A percentile compares a stretch with the other conserved stretches of the same genome.
phyloP scores from a whole-genome alignment of 2,329 filamentous ascomycete species.

The Botrytis cinerea region DNA sequence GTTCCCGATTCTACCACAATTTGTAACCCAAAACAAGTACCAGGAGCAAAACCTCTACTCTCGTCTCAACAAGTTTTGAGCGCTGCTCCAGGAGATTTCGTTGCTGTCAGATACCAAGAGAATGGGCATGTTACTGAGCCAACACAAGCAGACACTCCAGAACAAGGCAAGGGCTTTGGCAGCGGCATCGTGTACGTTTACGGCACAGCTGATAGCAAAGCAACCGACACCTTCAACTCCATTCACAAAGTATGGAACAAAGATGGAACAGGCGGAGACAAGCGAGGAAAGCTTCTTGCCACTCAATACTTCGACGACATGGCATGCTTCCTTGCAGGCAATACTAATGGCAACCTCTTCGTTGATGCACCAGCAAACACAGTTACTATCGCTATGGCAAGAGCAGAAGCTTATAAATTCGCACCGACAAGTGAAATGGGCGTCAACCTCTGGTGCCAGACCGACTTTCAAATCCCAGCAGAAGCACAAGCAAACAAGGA shows the following conservation, averaged over 20 bases:
- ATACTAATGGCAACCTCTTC: constrained; percentile 12
- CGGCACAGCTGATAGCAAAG: constrained; percentile 61
- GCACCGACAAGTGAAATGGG: constrained; percentile 49
- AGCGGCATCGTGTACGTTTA: constrained; percentile 76
- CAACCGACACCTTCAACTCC: constrained; percentile 54
- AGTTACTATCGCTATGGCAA: constrained; percentile 40
- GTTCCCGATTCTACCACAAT: neutral
- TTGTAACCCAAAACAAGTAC: neutral
- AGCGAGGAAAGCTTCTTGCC: constrained; percentile 72
- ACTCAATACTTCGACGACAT: constrained; percentile 86
- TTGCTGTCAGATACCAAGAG: constrained; percentile 70
- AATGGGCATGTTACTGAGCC: constrained; percentile 72
- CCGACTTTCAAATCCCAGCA: constrained; percentile 72
- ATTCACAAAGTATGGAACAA: constrained; percentile 78
- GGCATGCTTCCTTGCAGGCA: constrained; percentile 66
- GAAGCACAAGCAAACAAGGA: constrained; percentile 61
- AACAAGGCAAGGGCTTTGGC: constrained; percentile 57
- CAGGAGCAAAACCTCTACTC: neutral
- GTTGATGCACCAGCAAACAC: neutral
- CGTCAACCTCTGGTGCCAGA: constrained; percentile 74
- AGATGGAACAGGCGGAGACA: constrained; percentile 78
- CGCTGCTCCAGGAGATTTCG: constrained; percentile 59
- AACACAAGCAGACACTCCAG: constrained; percentile 45
- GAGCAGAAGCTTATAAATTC: constrained; percentile 58
- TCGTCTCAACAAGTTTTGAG: constrained; percentile 35